Evolutionary conservation across 441 rosid species (phyloP), one percentile per base, ranked within the genome.

Genomic region (Eutrema salsugineum): DNA sequence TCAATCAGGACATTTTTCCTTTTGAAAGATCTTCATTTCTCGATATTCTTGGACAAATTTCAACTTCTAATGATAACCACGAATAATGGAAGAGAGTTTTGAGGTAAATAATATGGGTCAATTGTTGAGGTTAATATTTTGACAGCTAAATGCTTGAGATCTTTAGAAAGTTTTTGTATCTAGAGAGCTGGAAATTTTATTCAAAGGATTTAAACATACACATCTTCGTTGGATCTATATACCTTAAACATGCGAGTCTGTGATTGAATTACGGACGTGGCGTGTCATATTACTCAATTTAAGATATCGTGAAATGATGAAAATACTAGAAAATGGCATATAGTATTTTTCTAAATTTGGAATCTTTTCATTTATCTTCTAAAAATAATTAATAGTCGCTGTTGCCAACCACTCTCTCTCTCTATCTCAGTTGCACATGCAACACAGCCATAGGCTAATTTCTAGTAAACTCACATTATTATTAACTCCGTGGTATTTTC

Each of bases 361-460:
- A 67, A 33, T 60, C 33, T 75, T 40, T 50, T 33, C 40, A 15
- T 20, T 39, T 49, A 20, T 58, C 12, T 40, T 11, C 44, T 20
- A 43, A 35, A 59, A 36, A 50, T 8, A 49, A 20, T 42, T 8
- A 61, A 6, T 27, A n/a, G 65, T 75, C 32, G 64, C 70, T 68
- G 65, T 68, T 68, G 74, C 78, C 70, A 75, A 68, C 73, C 30
- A 61, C 53, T 56, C 53, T 35, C 38, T 35, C 38, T 30, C 42
- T 15, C 36, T 43, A 54, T 61, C 78, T 36, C 64, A 53, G 64
- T 27, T 68, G 74, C 70, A 75, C 59, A 75, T 74, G 78, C 72
- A 73, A 44, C 54, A 67, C 63, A 67, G 5, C 63, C 38, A 60
- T 50, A 51, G 14, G 27, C 73, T 50, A 15, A 66, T 72, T 36